phyloP scores from a whole-genome alignment of 768 basidiomycete species.

The Rhodotorula diobovata region DNA sequence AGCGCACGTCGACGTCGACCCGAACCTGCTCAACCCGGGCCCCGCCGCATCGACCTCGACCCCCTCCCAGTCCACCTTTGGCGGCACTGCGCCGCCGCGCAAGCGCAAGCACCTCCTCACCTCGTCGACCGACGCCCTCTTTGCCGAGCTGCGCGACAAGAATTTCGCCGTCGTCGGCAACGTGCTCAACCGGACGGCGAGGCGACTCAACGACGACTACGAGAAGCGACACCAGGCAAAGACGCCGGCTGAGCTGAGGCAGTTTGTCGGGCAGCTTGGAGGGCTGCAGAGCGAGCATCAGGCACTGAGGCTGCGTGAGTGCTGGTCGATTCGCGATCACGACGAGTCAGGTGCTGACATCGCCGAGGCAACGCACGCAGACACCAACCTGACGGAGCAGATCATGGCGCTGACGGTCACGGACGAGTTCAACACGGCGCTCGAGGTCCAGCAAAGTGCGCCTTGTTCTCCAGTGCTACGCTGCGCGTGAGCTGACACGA shows the following conservation, averaged over 20 bases:
- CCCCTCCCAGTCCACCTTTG: constrained; percentile 29
- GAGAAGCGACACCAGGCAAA: constrained; percentile 73
- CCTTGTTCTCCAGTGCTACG: not conserved
- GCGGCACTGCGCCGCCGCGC: constrained; percentile 46
- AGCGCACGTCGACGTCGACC: constrained; percentile 52
- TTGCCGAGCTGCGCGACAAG: constrained; percentile 75
- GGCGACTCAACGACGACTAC: constrained; percentile 83
- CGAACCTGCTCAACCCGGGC: constrained; percentile 44
- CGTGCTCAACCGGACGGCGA: constrained; percentile 72
- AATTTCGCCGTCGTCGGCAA: constrained; percentile 88
- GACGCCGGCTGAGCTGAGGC: constrained; percentile 82
- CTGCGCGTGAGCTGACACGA: not conserved
- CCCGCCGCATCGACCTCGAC: constrained; percentile 37
- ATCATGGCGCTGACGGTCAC: constrained; percentile 77
- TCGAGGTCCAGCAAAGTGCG: constrained; percentile 94
- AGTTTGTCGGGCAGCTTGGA: constrained; percentile 92
- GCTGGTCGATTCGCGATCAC: too few relatives aligned
- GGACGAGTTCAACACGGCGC: constrained; percentile 79
- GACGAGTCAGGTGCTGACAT: not conserved
- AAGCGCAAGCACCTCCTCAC: constrained; percentile 86
- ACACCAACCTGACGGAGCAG: constrained; percentile 89
- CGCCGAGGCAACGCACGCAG: constrained; percentile 52
- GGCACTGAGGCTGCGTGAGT: constrained; percentile 71
- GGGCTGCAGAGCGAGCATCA: constrained; percentile 89
- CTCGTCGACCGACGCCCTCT: constrained; percentile 71